Conservation (phyloP, 2,329 filamentous ascomycete species). For the Passalora sequoiae region DNA sequence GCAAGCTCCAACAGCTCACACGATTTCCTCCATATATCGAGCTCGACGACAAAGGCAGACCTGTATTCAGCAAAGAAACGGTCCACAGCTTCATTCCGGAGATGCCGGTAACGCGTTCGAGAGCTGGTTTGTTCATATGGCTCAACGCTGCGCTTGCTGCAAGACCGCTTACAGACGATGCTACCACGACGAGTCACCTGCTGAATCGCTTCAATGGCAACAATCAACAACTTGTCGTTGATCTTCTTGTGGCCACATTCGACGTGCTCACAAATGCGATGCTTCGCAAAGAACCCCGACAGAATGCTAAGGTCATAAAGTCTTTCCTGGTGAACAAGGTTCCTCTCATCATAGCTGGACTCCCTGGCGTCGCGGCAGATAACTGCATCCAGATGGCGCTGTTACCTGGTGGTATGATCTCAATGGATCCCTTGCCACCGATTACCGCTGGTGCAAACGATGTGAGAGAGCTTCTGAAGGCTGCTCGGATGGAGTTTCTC, state of each 20-base stretch:
- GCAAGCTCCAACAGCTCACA: constrained; percentile 28
- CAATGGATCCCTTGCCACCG: constrained; percentile 62
- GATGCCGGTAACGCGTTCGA: constrained; percentile 65
- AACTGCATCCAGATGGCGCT: constrained; percentile 62
- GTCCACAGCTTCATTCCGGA: constrained; percentile 43
- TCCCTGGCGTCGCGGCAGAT: constrained; percentile 57
- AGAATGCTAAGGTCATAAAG: constrained; percentile 66
- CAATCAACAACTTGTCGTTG: constrained; percentile 68
- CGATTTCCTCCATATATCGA: constrained; percentile 56
- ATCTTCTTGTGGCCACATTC: constrained; percentile 82
- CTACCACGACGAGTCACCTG: constrained; percentile 70
- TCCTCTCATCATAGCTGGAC: constrained; percentile 55
- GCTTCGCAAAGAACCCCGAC: constrained; percentile 59
- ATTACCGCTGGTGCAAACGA: constrained; percentile 56
- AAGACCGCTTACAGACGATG: constrained; percentile 77
- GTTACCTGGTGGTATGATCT: constrained; percentile 48
- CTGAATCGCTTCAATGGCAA: constrained; percentile 83
- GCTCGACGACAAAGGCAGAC: constrained; percentile 60
- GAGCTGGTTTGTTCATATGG: constrained; percentile 79
- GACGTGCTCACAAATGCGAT: constrained; percentile 84
- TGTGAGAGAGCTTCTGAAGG: constrained; percentile 54
- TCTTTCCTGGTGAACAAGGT: constrained; percentile 80
- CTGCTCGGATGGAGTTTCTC: constrained; percentile 75
- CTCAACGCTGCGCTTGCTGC: constrained; percentile 76
- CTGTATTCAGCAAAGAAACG: constrained; percentile 57